Evolutionary conservation across 768 basidiomycete genomes (phyloP).

Genomic region (Lactarius quietus): DNA sequence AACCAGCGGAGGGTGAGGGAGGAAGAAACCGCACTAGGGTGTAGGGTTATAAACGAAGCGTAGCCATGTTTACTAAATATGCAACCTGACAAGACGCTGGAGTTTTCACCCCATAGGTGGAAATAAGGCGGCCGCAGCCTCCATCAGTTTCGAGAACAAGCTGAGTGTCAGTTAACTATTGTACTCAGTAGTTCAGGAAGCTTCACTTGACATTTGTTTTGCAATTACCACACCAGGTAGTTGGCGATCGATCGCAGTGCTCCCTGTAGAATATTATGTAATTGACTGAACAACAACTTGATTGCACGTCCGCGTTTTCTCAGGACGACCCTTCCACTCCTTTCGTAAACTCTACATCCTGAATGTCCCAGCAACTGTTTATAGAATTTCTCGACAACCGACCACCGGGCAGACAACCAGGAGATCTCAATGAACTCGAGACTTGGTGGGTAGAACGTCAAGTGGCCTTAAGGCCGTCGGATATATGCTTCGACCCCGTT

Average conservation of each 20-base stretch:
- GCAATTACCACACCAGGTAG: too few species aligned
- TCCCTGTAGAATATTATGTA: too few species aligned
- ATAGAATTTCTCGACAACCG: background rate
- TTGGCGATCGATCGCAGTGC: too few species aligned
- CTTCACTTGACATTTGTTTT: too few species aligned
- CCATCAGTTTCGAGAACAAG: too few species aligned
- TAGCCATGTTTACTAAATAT: background rate
- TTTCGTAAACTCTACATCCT: background rate
- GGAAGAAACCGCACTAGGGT: background rate
- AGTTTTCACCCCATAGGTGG: background rate
- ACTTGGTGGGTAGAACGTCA: conserved; percentile 7
- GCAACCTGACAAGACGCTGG: background rate
- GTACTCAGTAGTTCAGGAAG: too few species aligned
- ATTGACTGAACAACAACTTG: too few species aligned
- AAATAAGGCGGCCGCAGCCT: too few species aligned
- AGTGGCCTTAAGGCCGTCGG: background rate
- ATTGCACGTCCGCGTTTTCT: too few species aligned
- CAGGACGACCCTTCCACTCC: too few species aligned
- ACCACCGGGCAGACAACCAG: background rate
- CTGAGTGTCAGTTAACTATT: too few species aligned
- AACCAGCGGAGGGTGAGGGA: background rate
- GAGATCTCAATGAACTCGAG: background rate
- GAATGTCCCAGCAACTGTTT: background rate
- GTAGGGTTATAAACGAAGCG: background rate
- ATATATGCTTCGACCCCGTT: conserved; percentile 11